Evolutionary conservation across 495 filamentous ascomycete species (phyloP), one percentile per base, ranked within the genome.

Genomic region (Lasiosphaeria ovina): DNA sequence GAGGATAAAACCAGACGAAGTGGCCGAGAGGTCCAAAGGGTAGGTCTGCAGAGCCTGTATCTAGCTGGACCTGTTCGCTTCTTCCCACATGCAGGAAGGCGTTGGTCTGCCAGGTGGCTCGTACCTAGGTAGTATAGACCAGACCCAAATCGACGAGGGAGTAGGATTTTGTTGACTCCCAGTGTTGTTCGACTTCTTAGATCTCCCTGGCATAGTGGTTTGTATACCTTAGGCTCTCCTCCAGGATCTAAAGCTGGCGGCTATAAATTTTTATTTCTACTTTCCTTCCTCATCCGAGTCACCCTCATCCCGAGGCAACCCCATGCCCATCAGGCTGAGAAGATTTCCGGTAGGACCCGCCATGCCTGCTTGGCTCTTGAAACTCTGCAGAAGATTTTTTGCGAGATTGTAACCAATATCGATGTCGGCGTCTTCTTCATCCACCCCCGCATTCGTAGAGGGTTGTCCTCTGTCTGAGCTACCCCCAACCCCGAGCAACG

Each of bases 371-470:
- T 97, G 93, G 34, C 87, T 86, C 64, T 96, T 94, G 68, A 98
- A 91, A 67, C 88, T 90, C 74, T 96, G 89, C n/a, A 97, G 76
- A 31, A 97, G 72, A 68, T 97, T 97, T 69, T 90, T 91, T 40
- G 90, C 93, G 5, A 98, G 82, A 53, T 93, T 92, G 68, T 90
- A 89, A 66, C 97, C 91, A 48, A 91, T 83, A 60, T 93, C 81
- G 10, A 92, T 80, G 58, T 87, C 87, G 3, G 65, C 66, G 7
- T 79, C 79, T 16, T 80, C 80, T 3, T 74, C 73, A 3, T 72
- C 73, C 0, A 62, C 59, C 0, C 58, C 65, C 35, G 65, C 64
- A 7, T 61, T 44, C 52, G 45, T 55, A 54, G 7, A 14, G 40
- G 57, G 51, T 67, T 61, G 55, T 31, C 3, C 44, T 49, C 55